phyloP scores from a whole-genome alignment of 306 rosid species.

The Carpinus fangiana region DNA sequence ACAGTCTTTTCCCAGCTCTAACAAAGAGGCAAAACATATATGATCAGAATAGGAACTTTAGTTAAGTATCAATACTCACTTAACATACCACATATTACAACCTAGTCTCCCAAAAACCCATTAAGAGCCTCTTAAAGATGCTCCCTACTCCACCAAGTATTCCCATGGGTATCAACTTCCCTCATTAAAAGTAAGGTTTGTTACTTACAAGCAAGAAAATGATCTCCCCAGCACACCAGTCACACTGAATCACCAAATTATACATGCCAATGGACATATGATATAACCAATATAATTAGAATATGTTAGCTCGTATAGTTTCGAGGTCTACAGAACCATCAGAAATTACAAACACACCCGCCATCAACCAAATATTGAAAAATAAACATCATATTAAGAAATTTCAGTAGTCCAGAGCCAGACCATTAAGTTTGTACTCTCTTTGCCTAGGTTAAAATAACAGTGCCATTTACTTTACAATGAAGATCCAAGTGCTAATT shows the following conservation, averaged over 20 bases:
- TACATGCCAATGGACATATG: neutral
- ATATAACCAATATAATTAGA: neutral
- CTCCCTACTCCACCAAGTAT: neutral
- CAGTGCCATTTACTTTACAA: neutral
- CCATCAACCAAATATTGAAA: neutral
- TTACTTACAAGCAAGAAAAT: neutral
- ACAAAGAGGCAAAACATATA: constrained; percentile 15
- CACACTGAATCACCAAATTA: neutral
- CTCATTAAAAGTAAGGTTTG: neutral
- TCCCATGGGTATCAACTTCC: neutral
- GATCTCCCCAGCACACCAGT: neutral
- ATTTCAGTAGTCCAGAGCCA: neutral
- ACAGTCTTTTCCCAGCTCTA: constrained; percentile 96
- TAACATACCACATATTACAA: neutral
- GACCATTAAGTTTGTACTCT: neutral
- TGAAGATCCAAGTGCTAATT: neutral
- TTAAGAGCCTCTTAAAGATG: neutral
- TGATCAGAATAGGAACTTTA: constrained; percentile 15
- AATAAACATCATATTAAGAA: neutral
- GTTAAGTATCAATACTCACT: constrained; percentile 8
- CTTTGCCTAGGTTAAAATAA: neutral
- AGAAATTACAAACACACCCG: neutral
- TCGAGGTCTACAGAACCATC: neutral
- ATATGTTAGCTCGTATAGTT: neutral
- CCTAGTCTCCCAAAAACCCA: neutral